These are phyloP conservation scores for Phytophthora tubulina DNA, from an alignment of 352 stramenopile genomes.

Conservation along the genomic window DNA sequence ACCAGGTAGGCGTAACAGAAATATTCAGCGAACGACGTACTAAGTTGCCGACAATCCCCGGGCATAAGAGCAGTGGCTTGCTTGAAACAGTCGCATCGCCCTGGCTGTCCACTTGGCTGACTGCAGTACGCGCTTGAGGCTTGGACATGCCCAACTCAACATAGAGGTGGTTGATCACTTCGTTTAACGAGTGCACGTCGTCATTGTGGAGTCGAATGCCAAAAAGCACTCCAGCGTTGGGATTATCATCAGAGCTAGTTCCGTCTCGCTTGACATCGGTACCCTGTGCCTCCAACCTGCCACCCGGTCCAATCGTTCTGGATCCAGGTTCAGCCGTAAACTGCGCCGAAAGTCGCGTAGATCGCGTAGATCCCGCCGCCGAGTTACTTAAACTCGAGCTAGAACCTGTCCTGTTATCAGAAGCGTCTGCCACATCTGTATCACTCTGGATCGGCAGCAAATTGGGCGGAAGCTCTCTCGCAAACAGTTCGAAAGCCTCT, in stretches of 20 bases:
- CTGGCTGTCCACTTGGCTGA: constrained; percentile 69
- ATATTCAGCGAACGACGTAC: constrained; percentile 75
- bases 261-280: constrained; percentile 36
- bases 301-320: constrained; percentile 38
- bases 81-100: constrained; percentile 63
- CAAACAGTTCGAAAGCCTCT: constrained; percentile 77
- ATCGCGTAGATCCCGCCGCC: constrained; percentile 13
- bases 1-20: constrained; percentile 74
- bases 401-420: constrained; percentile 4
- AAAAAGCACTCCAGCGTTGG: constrained; percentile 42
- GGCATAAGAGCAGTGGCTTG: constrained; percentile 60
- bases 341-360: constrained; percentile 29
- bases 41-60: constrained; percentile 57
- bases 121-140: constrained; percentile 49
- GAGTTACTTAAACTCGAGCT: constrained; percentile 10
- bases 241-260: constrained; percentile 8
- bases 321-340: constrained; percentile 28
- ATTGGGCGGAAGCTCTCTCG: constrained; percentile 58
- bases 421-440: constrained; percentile 43
- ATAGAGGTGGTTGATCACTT: constrained; percentile 78
- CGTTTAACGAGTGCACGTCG: constrained; percentile 79
- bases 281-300: constrained; percentile 29
- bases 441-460: constrained; percentile 55
- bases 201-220: constrained; percentile 87
- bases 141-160: constrained; percentile 68